A percentile compares a stretch with the other conserved stretches of the same genome.
phyloP scores from a whole-genome alignment of 192 early-diverging fungal genomes.

The Phycomyces blakesleeanus region DNA sequence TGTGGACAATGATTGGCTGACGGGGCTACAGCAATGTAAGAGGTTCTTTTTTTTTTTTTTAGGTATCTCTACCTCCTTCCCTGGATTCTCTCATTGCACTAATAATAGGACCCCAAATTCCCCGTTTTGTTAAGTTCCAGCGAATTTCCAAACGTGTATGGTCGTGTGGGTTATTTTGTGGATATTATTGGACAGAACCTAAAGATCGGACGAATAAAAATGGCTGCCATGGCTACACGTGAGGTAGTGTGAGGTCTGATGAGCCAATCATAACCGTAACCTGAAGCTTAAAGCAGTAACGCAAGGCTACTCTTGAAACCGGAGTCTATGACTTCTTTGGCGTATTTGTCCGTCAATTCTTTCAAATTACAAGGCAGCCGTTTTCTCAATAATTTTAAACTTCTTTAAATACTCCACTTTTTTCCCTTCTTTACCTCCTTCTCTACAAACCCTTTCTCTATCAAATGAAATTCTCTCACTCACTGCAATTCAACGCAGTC shows the following conservation, averaged over 20 bases:
- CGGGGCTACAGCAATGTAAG: neutral
- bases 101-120: neutral
- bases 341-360: too few species aligned
- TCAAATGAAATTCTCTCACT: slow-evolving; percentile 89
- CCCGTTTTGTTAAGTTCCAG: neutral
- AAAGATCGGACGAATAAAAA: neutral
- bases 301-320: neutral
- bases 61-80: neutral
- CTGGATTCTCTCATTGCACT: neutral
- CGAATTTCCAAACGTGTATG: neutral
- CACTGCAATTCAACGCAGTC: slow-evolving; percentile 87
- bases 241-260: neutral
- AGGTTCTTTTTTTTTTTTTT: neutral
- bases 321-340: neutral
- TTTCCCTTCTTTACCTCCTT: neutral
- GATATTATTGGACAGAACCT: neutral
- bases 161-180: neutral
- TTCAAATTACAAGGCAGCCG: too few species aligned
- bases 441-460: slow-evolving; percentile 1
- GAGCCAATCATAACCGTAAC: neutral
- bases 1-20: neutral
- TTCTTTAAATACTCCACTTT: slow-evolving; percentile 1
- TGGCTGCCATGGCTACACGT: neutral
- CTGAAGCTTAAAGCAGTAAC: too few species aligned
- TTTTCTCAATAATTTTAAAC: too few species aligned